These are phyloP conservation scores for Triticum timopheevii DNA, from an alignment of 176 grass and related monocot genomes.

Conservation along the genomic window DNA sequence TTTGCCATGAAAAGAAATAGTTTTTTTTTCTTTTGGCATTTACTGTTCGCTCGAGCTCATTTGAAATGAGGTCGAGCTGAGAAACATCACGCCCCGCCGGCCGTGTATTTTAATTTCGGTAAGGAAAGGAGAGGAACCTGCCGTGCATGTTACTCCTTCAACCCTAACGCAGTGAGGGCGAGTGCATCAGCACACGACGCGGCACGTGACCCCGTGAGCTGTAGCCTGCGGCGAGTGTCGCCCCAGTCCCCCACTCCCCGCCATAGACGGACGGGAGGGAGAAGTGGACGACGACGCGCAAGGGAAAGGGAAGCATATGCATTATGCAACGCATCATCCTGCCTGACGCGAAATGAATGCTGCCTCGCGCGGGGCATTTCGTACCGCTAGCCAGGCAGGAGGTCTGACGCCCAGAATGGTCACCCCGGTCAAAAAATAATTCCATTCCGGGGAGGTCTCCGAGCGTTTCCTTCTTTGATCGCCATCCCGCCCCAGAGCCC, in stretches of 20 bases:
- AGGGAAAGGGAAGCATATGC: neutral
- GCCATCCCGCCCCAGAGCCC: neutral
- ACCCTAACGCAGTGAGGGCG: too few species aligned
- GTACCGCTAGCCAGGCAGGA: neutral
- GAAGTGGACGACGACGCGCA: slow-evolving; percentile 27
- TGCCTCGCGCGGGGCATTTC: slow-evolving; percentile 25
- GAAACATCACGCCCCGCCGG: too few species aligned
- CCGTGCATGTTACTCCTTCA: too few species aligned
- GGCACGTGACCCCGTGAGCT: slow-evolving; percentile 56
- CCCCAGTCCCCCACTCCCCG: neutral
- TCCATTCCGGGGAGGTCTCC: neutral
- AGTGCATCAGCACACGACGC: neutral
- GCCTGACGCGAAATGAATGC: slow-evolving; percentile 12
- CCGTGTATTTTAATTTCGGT: too few species aligned
- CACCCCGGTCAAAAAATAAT: neutral
- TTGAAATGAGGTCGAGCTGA: too few species aligned
- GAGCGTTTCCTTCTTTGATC: neutral
- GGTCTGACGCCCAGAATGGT: slow-evolving; percentile 28
- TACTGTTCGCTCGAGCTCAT: too few species aligned
- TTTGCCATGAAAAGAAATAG: too few species aligned
- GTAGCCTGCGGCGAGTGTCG: slow-evolving; percentile 43
- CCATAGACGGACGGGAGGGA: neutral
- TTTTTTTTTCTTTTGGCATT: too few species aligned
- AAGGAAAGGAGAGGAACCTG: too few species aligned
- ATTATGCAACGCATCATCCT: neutral